Evolutionary conservation across 495 filamentous ascomycete genomes (phyloP).

Genomic region (Aspergillus olivimuriae): DNA sequence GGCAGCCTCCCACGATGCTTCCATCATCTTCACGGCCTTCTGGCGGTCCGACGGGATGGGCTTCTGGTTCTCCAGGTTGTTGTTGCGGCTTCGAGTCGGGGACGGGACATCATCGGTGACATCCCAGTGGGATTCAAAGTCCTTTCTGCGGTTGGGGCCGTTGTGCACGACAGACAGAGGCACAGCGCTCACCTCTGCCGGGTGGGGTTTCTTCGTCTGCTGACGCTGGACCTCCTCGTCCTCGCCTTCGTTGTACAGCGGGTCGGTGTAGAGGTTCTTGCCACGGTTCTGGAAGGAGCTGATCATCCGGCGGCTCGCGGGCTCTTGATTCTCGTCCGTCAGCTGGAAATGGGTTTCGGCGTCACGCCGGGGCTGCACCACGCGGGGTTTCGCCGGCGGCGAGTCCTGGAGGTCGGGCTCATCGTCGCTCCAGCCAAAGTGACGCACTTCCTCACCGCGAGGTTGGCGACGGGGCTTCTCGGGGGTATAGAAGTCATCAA

Average conservation of each 20-base stretch:
- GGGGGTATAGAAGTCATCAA: conserved; percentile 79
- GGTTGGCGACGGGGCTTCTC: conserved; percentile 55
- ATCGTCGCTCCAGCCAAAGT: conserved; percentile 68
- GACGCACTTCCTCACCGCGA: conserved; percentile 50
- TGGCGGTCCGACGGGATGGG: conserved; percentile 33
- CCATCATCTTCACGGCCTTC: conserved; percentile 54
- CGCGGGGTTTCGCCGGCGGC: conserved; percentile 47
- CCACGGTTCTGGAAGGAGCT: conserved; percentile 52
- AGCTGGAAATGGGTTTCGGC: conserved; percentile 75
- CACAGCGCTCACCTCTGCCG: too few relatives aligned
- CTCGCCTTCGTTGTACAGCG: conserved; percentile 54
- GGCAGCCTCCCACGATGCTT: conserved; percentile 56
- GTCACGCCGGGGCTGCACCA: conserved; percentile 66
- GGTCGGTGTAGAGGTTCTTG: conserved; percentile 70
- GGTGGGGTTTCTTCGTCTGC: conserved; percentile 22
- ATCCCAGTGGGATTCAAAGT: conserved; percentile 67
- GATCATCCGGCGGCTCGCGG: conserved; percentile 29
- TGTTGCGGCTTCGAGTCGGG: conserved; percentile 33
- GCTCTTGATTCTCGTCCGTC: conserved; percentile 38
- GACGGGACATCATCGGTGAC: conserved; percentile 52
- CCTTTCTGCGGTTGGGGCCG: conserved; percentile 58
- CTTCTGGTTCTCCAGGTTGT: conserved; percentile 49
- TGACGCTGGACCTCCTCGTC: conserved; percentile 40
- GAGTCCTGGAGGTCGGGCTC: conserved; percentile 54
- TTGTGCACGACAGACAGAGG: conserved; percentile 58